phyloP scores from a whole-genome alignment of 2,329 filamentous ascomycete species.

The Cryphonectria carpinicola region DNA sequence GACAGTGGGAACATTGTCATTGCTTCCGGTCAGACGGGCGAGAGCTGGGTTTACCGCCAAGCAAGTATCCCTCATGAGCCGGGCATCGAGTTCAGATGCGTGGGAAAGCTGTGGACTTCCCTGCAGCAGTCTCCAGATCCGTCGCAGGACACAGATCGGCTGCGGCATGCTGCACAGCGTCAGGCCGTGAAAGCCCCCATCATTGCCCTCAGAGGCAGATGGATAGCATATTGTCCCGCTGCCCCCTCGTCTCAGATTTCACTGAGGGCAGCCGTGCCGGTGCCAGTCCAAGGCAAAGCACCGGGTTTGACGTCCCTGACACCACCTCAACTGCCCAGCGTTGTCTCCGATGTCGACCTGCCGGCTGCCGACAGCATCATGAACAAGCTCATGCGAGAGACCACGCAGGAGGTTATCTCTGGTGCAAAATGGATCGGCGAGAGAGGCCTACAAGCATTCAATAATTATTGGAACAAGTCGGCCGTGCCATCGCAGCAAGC shows the following conservation, averaged over 20 bases:
- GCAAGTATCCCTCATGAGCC: constrained; percentile 47
- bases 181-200: constrained; percentile 63
- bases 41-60: constrained; percentile 78
- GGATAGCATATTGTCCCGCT: constrained; percentile 78
- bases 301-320: constrained; percentile 63
- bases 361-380: constrained; percentile 72
- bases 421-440: constrained; percentile 77
- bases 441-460: constrained; percentile 77
- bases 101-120: constrained; percentile 91
- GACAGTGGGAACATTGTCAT: constrained; percentile 74
- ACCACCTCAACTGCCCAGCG: constrained; percentile 69
- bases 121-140: constrained; percentile 65
- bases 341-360: constrained; percentile 72
- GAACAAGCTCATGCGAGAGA: constrained; percentile 78
- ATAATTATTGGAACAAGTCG: constrained; percentile 75
- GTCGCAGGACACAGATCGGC: constrained; percentile 51
- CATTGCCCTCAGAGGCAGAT: constrained; percentile 70
- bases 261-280: constrained; percentile 66
- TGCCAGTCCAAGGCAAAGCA: constrained; percentile 58
- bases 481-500: constrained; percentile 47
- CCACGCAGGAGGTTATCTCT: constrained; percentile 77
- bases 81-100: constrained; percentile 60
- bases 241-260: constrained; percentile 72
- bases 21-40: constrained; percentile 81
- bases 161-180: constrained; percentile 43